Evolutionary conservation across 176 grass and related monocot genomes (phyloP).

Genomic region (Oryza meridionalis): DNA sequence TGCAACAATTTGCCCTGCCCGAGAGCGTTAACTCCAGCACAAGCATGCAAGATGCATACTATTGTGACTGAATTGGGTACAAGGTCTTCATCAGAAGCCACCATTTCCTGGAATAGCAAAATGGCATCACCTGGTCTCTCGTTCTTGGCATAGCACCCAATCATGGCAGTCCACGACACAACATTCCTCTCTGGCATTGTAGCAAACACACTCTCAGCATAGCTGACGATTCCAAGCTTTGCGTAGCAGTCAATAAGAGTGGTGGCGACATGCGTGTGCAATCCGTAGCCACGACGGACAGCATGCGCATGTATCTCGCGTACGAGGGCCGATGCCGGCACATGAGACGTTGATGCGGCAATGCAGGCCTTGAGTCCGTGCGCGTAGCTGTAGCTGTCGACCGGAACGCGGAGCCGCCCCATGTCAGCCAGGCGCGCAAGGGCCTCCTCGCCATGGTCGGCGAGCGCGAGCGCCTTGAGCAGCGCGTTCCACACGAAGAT

Average conservation of each 20-base stretch:
- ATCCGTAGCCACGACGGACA: constrained; percentile 38
- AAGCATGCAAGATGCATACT: constrained; percentile 61
- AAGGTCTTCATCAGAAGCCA: constrained; percentile 49
- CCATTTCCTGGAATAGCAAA: constrained; percentile 73
- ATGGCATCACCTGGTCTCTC: constrained; percentile 72
- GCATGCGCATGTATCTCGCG: constrained; percentile 62
- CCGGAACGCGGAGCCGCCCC: constrained; percentile 41
- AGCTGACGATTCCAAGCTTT: constrained; percentile 61
- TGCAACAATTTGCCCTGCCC: constrained; percentile 66
- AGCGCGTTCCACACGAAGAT: constrained; percentile 89
- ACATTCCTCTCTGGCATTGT: constrained; percentile 66
- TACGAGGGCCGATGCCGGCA: constrained; percentile 43
- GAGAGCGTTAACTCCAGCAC: constrained; percentile 54
- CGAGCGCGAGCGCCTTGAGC: constrained; percentile 61
- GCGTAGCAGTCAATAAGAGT: constrained; percentile 85
- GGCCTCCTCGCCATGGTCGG: constrained; percentile 69
- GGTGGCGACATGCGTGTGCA: constrained; percentile 67
- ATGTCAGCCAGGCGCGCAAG: constrained; percentile 63
- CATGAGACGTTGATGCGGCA: constrained; percentile 49
- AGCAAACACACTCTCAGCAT: constrained; percentile 58
- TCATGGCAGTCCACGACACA: constrained; percentile 96
- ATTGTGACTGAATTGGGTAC: constrained; percentile 67
- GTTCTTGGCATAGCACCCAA: constrained; percentile 81
- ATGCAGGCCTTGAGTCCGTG: constrained; percentile 87
- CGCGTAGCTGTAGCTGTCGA: constrained; percentile 81